Evolutionary conservation across 2,329 filamentous ascomycete genomes (phyloP), one percentile per base, ranked within the genome.

Genomic region (Epichloe amarillans): DNA sequence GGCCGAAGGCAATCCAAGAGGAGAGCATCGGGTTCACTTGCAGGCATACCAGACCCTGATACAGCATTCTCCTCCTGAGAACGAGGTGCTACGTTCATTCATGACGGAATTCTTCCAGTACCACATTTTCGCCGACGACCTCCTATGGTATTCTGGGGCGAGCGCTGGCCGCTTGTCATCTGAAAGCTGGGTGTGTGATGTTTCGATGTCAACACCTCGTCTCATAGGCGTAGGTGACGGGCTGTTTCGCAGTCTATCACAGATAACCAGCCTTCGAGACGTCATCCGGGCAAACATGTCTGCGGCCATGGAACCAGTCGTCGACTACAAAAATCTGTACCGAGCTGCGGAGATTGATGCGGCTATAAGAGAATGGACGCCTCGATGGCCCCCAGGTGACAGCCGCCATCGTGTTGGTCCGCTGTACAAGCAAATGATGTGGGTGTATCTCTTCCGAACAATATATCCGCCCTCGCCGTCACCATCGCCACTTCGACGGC

Each of bases 21-120:
- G 86, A 43, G 79, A 87, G 61, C 90, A 94, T 64, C 75, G 87
- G n/a, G 73, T 84, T 46, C 88, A 95, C 62, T 81, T 95, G 56
- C 73, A 83, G 53, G 85, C 80, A 1, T 90, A 90, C 55, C 80
- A 86, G 58, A 77, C 76, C 51, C 75, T 94, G 52, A 80, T 91
- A n/a, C 72, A 72, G 41, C 69, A 75, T 51, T 75, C 70, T 2
- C 80, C 81, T 61, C 72, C 84, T 49, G 61, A 78, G 61, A 70
- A 89, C 74, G 67, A 81, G 19, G 78, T 81, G 21, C 88, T 93
- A 61, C 61, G 71, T 30, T 68, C 72, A 10, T 81, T 81, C 58
- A 76, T 81, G 53, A 82, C 83, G 55, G 83, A 86, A 63, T 91
- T 94, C 67, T 91, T 94, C 65, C 84, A 89, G 62, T 95, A 93